These are phyloP conservation scores for Colletotrichum melonis DNA, from an alignment of 2,329 filamentous ascomycete genomes.

Conservation along the genomic window DNA sequence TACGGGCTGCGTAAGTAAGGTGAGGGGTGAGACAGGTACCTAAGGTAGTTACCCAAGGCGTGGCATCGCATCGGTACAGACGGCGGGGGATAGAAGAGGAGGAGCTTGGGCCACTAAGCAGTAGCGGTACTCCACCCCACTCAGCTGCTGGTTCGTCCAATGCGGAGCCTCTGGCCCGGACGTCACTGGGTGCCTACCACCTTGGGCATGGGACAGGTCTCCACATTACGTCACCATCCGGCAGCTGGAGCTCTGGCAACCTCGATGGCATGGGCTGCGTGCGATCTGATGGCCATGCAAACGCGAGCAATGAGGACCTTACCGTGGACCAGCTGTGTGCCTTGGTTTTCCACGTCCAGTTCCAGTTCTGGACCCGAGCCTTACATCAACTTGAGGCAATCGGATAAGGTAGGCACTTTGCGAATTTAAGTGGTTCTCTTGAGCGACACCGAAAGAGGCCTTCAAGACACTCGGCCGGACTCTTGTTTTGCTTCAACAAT, in stretches of 20 bases:
- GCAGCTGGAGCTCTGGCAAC: conserved; percentile 23
- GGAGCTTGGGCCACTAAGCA: conserved; percentile 19
- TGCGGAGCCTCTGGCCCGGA: conserved; percentile 18
- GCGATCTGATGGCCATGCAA: background rate
- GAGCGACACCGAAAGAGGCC: background rate
- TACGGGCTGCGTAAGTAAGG: too few species aligned
- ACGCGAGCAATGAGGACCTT: background rate
- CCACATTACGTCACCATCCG: conserved; percentile 29
- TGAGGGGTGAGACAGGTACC: too few species aligned
- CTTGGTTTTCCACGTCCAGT: background rate
- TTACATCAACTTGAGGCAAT: conserved; percentile 31
- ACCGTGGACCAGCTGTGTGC: background rate
- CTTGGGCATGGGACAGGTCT: conserved; percentile 8
- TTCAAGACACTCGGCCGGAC: background rate
- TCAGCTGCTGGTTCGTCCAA: conserved; percentile 20
- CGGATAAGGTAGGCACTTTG: background rate
- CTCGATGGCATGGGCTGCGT: background rate
- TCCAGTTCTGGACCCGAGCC: background rate
- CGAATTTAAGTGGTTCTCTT: background rate
- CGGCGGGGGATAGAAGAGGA: background rate
- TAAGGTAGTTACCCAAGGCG: too few species aligned
- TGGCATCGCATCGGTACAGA: background rate
- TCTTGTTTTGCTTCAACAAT: background rate
- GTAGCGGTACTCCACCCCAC: background rate
- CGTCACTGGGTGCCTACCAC: background rate